Evolutionary conservation across 768 basidiomycete species (phyloP).

Genomic region (Sarcodon aspratus): DNA sequence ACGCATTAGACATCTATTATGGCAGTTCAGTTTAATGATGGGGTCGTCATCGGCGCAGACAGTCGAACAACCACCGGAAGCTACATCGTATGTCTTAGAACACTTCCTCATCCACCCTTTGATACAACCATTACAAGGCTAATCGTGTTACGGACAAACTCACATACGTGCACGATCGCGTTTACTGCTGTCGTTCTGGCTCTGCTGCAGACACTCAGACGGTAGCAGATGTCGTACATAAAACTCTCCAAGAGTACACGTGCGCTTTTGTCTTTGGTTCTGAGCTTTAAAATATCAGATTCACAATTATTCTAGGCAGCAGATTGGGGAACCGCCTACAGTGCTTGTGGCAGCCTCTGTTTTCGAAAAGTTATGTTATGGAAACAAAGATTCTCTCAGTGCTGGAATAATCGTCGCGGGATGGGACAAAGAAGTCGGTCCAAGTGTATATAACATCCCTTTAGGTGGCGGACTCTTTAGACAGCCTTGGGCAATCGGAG

Average conservation of each 20-base stretch:
- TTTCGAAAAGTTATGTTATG: conserved; percentile 85
- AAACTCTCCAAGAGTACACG: conserved; percentile 51
- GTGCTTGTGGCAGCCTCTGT: conserved; percentile 73
- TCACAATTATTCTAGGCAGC: conserved; percentile 28
- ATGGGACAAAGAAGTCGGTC: conserved; percentile 88
- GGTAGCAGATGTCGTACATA: conserved; percentile 84
- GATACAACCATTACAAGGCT: conserved; percentile 37
- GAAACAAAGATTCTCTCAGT: conserved; percentile 80
- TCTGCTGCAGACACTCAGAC: conserved; percentile 98
- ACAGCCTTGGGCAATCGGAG: conserved; percentile 98
- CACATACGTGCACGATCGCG: conserved; percentile 91
- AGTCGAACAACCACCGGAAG: conserved; percentile 93
- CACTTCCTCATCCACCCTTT: not conserved
- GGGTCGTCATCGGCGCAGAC: conserved; percentile 96
- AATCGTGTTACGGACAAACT: conserved; percentile 99
- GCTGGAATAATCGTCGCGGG: conserved; percentile 98
- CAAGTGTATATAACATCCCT: conserved; percentile 94
- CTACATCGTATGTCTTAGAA: conserved; percentile 64
- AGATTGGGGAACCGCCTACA: conserved; percentile 50
- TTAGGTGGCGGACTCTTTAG: conserved; percentile 94
- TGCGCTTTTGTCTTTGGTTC: not conserved
- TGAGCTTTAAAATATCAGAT: not conserved
- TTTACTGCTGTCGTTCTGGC: conserved; percentile 98
- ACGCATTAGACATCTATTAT: conserved; percentile 84
- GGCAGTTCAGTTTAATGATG: conserved; percentile 94